Evolutionary conservation across 352 stramenopile genomes (phyloP), one percentile per base, ranked within the genome.

Genomic region (Thraustochytrium striatum): DNA sequence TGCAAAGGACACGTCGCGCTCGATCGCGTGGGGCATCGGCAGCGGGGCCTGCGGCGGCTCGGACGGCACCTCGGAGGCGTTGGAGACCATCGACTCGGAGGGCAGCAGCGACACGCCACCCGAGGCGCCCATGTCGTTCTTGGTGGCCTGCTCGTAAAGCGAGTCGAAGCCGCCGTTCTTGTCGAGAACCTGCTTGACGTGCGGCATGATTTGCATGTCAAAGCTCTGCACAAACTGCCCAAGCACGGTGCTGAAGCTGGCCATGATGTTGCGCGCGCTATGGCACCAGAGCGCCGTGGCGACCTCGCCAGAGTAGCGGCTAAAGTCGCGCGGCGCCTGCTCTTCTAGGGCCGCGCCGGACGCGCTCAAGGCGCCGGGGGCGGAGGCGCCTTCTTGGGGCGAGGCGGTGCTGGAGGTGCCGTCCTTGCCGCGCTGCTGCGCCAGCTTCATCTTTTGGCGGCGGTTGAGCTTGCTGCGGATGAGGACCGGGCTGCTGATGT

Each of bases 391-490:
- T 70, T 5, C 35, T 38, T 21, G 59, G 35, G 11, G 59, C 59
- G 21, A 70, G 13, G 59, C 59, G 36, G n/a, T 52, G 35, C 50
- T 70, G 59, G 50, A 33, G 21, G 59, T 38, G n/a, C 50, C 41
- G 21, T 75, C 65, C 52, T 75, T 61, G 16, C n/a, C n/a, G n/a
- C 50, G 44, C 65, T 75, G 65, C 16, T 62, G 30, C 44, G 52
- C n/a, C 16, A 75, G 43, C 30, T 75, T 75, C 30, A 55, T 39
- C 55, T 72, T 73, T 68, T 61, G 93, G 43, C 91, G 84, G 83
- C 96, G 96, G 83, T 96, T 97, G 25, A 93, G 90, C 87, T 98
- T 98, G 21, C 91, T 97, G 39, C 92, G 91, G 62, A 98, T 92
- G 2, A 91, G 88, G 69, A 98, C 95, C 25, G 93, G 81, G n/a